Conservation (phyloP, 768 basidiomycete species). For the Plicaturopsis crispa region DNA sequence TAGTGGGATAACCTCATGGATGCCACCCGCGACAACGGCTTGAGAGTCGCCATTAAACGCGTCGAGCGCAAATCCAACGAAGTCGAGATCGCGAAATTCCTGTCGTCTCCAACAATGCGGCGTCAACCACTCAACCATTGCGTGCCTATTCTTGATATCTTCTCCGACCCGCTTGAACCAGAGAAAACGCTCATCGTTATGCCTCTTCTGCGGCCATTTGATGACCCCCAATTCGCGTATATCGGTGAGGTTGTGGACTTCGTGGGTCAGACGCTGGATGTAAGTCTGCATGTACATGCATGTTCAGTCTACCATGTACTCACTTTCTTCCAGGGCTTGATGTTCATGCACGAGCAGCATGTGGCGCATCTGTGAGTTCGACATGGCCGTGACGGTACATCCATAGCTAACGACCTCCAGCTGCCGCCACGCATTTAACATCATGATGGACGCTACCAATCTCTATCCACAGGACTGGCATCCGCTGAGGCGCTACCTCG, state of each 20-base stretch:
- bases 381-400: neutral
- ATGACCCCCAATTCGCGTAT: constrained; percentile 23
- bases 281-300: neutral
- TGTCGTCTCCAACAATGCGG: constrained; percentile 1
- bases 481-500: constrained; percentile 20
- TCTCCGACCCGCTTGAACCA: constrained; percentile 9
- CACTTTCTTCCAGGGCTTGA: constrained; percentile 4
- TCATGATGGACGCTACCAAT: constrained; percentile 29
- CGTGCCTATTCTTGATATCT: constrained; percentile 13
- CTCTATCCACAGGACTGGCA: constrained; percentile 27
- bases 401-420: too few species aligned
- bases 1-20: constrained; percentile 1
- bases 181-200: constrained; percentile 19
- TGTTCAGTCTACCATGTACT: neutral
- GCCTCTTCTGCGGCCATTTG: constrained; percentile 28
- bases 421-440: constrained; percentile 17
- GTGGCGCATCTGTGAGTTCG: too few species aligned
- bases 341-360: constrained; percentile 9
- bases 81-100: constrained; percentile 2
- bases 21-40: constrained; percentile 5
- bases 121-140: constrained; percentile 9
- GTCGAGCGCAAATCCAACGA: constrained; percentile 1
- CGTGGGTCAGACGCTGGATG: constrained; percentile 10
- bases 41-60: constrained; percentile 7
- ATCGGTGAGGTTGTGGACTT: constrained; percentile 10